A percentile compares a stretch with the other conserved stretches of the same genome.
These are phyloP conservation scores for Sporormia fimetaria DNA, from an alignment of 495 filamentous ascomycete species.

Conservation along the genomic window DNA sequence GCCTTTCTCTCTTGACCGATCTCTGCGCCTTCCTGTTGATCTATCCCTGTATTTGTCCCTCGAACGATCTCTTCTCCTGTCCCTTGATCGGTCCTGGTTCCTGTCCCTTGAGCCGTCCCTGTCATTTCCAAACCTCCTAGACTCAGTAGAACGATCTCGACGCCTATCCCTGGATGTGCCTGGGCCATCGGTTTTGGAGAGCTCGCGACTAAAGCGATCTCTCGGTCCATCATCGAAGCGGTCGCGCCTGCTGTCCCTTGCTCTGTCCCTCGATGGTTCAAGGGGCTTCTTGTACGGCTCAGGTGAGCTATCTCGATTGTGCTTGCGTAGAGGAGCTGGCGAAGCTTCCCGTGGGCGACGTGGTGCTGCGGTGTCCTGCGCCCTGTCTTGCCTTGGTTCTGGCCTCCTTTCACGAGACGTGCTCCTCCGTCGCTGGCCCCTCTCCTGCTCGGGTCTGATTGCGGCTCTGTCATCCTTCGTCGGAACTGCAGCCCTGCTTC, in stretches of 20 bases:
- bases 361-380: constrained; percentile 2
- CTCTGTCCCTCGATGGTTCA: background rate
- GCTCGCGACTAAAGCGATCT: constrained; percentile 1
- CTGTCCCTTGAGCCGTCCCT: constrained; percentile 7
- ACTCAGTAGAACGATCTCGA: too few species aligned
- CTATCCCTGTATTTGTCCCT: constrained; percentile 3
- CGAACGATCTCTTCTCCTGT: constrained; percentile 2
- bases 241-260: background rate
- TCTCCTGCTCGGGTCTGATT: too few species aligned
- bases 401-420: constrained; percentile 5
- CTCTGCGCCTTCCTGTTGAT: background rate
- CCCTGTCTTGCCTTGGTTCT: background rate
- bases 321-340: background rate
- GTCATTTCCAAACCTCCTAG: too few species aligned
- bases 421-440: constrained; percentile 1
- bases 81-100: constrained; percentile 1
- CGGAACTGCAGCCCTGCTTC: constrained; percentile 4
- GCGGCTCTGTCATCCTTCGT: background rate
- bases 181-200: background rate
- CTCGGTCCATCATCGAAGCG: constrained; percentile 1
- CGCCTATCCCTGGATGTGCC: constrained; percentile 3
- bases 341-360: too few species aligned
- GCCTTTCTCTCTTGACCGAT: constrained; percentile 3
- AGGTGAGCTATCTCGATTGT: constrained; percentile 8
- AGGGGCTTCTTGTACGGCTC: constrained; percentile 16